A percentile compares a stretch with the other conserved stretches of the same genome.
Conservation (phyloP, 768 basidiomycete genomes). For the Macrolepiota dolichaula region DNA sequence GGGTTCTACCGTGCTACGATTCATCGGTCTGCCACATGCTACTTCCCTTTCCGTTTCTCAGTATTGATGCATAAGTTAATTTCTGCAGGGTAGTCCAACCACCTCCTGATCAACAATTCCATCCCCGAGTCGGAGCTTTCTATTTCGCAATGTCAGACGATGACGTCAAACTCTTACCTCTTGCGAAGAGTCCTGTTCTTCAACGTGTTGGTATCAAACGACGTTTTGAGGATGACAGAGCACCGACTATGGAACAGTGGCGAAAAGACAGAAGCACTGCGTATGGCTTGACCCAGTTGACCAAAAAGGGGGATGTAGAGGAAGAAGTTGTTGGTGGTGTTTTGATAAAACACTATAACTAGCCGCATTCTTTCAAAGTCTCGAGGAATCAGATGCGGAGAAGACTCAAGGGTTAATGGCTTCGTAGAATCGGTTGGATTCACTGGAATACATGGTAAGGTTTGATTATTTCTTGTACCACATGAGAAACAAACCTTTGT, state of each 20-base stretch:
- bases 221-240: conserved; percentile 32
- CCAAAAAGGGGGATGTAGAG: conserved; percentile 43
- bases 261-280: conserved; percentile 46
- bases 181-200: conserved; percentile 45
- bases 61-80: background rate
- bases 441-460: too few relatives aligned
- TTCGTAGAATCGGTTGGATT: too few relatives aligned
- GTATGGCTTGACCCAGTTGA: conserved; percentile 47
- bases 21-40: conserved; percentile 29
- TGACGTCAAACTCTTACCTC: conserved; percentile 40
- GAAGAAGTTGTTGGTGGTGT: conserved; percentile 55
- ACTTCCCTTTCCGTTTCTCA: background rate
- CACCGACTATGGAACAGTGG: too few relatives aligned
- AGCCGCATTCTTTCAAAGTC: too few relatives aligned
- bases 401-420: too few relatives aligned
- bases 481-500: too few relatives aligned
- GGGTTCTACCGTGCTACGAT: conserved; percentile 59
- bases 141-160: conserved; percentile 57
- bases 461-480: too few relatives aligned
- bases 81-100: conserved; percentile 51
- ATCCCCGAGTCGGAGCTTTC: conserved; percentile 53
- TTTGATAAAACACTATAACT: conserved; percentile 56
- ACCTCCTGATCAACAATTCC: conserved; percentile 46
- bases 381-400: too few relatives aligned
- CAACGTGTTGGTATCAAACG: conserved; percentile 38